Conservation (phyloP, 73 alveolate species). For the Paramecium sexaurelia region DNA sequence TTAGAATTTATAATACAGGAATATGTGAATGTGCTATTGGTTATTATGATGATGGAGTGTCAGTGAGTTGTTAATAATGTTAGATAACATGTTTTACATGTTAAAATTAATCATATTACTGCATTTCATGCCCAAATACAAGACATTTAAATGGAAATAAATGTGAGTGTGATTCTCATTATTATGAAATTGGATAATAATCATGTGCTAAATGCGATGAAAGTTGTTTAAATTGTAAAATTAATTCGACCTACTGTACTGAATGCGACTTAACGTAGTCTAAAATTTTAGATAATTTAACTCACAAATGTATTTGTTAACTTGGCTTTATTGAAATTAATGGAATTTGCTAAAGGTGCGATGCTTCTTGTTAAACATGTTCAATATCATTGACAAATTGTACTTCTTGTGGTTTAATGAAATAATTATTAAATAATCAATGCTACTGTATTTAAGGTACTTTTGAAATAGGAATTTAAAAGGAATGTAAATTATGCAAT, state of each 20-base stretch:
- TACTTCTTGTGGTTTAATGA: neutral
- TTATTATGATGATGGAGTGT: conserved; percentile 12
- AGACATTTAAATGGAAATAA: neutral
- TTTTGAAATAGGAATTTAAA: neutral
- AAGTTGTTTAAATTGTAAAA: neutral
- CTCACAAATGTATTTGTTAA: neutral
- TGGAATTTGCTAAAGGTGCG: neutral
- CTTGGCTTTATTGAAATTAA: neutral
- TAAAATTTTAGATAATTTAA: neutral
- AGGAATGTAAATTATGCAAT: neutral
- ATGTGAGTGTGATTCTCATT: neutral
- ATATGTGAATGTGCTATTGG: neutral
- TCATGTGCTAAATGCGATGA: neutral
- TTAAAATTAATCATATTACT: neutral
- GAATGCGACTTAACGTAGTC: neutral
- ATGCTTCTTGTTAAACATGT: neutral
- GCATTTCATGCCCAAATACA: neutral
- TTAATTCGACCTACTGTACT: neutral
- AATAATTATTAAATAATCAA: neutral
- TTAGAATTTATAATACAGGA: neutral
- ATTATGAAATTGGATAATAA: neutral
- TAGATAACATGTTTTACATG: neutral
- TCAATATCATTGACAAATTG: neutral
- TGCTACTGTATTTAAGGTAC: neutral
- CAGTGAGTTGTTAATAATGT: neutral